Conservation (phyloP, 2,329 filamentous ascomycete species). For the Aspergillus luchuensis region DNA sequence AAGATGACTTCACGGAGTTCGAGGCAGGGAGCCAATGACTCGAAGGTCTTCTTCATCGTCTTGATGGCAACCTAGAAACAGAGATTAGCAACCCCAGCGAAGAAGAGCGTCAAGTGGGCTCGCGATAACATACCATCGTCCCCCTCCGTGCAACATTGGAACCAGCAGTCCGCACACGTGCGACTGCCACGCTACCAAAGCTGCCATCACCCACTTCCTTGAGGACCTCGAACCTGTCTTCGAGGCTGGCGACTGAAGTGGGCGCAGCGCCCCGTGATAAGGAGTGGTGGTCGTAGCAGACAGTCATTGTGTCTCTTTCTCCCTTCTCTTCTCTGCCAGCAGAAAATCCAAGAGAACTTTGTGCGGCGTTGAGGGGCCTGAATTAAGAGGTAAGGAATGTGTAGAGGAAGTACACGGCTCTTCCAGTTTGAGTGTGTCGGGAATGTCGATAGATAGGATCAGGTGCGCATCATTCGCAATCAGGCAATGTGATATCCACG, state of each 20-base stretch:
- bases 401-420: slow-evolving; percentile 14
- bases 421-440: slow-evolving; percentile 15
- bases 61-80: slow-evolving; percentile 85
- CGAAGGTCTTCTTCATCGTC: slow-evolving; percentile 99
- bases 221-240: slow-evolving; percentile 93
- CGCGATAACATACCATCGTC: slow-evolving; percentile 71
- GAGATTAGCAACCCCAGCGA: slow-evolving; percentile 18
- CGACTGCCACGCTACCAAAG: slow-evolving; percentile 93
- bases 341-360: slow-evolving; percentile 37
- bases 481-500: slow-evolving; percentile 19
- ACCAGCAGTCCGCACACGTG: slow-evolving; percentile 86
- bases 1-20: slow-evolving; percentile 98
- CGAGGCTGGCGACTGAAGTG: slow-evolving; percentile 61
- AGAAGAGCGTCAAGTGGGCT: background rate
- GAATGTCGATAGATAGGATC: slow-evolving; percentile 26
- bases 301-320: slow-evolving; percentile 64
- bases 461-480: slow-evolving; percentile 35
- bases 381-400: slow-evolving; percentile 14
- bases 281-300: slow-evolving; percentile 72
- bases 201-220: slow-evolving; percentile 99
- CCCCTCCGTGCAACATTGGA: slow-evolving; percentile 84
- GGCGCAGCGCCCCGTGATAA: slow-evolving; percentile 61
- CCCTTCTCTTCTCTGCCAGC: slow-evolving; percentile 43
- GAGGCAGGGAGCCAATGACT: slow-evolving; percentile 84
- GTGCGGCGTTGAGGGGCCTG: slow-evolving; percentile 14